Conservation (phyloP, 805 yeast species). For the Vanderwaltozyma verrucispora region DNA sequence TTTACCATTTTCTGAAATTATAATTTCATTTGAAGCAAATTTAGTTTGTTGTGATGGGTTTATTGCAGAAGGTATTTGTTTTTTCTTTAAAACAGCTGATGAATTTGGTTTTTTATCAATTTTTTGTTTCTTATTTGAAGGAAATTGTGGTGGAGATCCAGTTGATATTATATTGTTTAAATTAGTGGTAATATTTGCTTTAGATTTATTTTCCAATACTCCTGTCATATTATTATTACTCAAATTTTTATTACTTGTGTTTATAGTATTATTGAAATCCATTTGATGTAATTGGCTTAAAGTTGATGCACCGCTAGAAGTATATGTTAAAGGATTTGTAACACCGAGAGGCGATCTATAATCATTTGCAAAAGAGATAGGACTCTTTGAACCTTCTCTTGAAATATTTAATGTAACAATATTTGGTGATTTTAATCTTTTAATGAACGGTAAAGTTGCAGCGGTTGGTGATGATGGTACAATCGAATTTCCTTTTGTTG, state of each 20-base stretch:
- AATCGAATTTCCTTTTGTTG: background rate
- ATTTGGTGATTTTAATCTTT: constrained; percentile 24
- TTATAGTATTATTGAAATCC: constrained; percentile 1
- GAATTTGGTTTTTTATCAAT: constrained; percentile 7
- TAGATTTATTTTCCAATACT: background rate
- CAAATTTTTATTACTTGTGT: background rate
- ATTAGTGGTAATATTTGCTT: background rate
- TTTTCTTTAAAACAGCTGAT: background rate
- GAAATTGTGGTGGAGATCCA: constrained; percentile 4
- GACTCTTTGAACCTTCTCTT: constrained; percentile 25
- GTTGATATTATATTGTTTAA: background rate
- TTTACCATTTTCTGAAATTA: constrained; percentile 27
- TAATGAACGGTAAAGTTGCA: constrained; percentile 22
- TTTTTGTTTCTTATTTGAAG: constrained; percentile 9
- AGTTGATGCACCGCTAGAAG: constrained; percentile 6
- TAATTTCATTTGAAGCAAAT: constrained; percentile 24
- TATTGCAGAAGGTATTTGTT: background rate
- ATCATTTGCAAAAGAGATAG: constrained; percentile 17
- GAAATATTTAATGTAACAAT: constrained; percentile 27
- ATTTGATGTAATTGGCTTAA: constrained; percentile 3
- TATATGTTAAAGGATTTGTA: constrained; percentile 13
- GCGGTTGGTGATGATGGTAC: constrained; percentile 8
- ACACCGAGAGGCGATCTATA: constrained; percentile 18
- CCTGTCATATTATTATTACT: background rate
- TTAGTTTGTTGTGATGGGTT: constrained; percentile 17